These are phyloP conservation scores for Pythium chondricola DNA, from an alignment of 352 stramenopile species.

Conservation along the genomic window DNA sequence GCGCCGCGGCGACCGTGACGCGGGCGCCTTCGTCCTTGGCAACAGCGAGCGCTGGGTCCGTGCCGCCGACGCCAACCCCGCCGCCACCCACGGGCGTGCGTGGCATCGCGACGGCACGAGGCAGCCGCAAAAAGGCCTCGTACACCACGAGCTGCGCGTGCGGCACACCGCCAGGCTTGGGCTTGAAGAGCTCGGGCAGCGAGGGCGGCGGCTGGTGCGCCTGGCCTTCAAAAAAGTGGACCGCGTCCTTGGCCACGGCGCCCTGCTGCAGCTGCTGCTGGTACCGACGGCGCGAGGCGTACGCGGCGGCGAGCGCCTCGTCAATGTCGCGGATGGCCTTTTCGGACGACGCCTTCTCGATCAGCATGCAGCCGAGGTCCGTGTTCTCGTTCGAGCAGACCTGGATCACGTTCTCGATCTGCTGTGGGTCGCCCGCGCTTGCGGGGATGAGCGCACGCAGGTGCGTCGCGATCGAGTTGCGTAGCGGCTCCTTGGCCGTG, in stretches of 20 bases:
- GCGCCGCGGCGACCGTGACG: constrained; percentile 58
- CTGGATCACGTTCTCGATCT: constrained; percentile 96
- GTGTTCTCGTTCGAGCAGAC: constrained; percentile 98
- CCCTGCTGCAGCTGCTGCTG: constrained; percentile 83
- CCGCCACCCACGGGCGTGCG: constrained; percentile 22
- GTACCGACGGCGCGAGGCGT: constrained; percentile 78
- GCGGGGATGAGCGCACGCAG: constrained; percentile 90
- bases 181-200: constrained; percentile 93
- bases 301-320: constrained; percentile 86
- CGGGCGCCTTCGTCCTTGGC: constrained; percentile 1
- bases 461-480: constrained; percentile 96
- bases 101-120: constrained; percentile 87
- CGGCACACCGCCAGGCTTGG: constrained; percentile 89
- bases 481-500: constrained; percentile 96
- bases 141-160: constrained; percentile 96
- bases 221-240: constrained; percentile 76
- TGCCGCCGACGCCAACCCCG: constrained; percentile 1
- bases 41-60: constrained; percentile 20
- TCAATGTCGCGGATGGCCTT: constrained; percentile 98
- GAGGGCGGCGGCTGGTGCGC: constrained; percentile 58
- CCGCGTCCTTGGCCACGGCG: constrained; percentile 49
- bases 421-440: constrained; percentile 79
- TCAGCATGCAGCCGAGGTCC: constrained; percentile 98
- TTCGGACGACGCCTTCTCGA: constrained; percentile 99
- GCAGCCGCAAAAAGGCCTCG: constrained; percentile 96